phyloP scores from a whole-genome alignment of 2,329 filamentous ascomycete genomes.

The Alternaria ethzedia region DNA sequence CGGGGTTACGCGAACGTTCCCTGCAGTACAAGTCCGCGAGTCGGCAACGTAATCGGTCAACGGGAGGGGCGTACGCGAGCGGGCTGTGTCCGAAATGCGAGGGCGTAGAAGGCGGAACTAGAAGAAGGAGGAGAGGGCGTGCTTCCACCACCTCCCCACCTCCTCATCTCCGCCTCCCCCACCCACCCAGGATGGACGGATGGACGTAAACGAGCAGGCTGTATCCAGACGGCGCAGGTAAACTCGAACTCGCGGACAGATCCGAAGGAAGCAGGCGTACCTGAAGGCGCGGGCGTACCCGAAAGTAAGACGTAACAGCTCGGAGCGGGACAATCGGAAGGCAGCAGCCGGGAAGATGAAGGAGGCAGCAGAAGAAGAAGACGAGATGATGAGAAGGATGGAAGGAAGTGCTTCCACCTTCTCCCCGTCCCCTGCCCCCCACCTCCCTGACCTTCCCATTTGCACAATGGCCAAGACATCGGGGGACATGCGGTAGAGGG shows the following conservation, averaged over 20 bases:
- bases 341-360: neutral
- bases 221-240: constrained; percentile 9
- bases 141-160: too few species aligned
- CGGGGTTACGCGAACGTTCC: constrained; percentile 24
- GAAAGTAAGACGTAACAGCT: constrained; percentile 3
- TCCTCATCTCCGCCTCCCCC: too few species aligned
- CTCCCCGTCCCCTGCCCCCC: neutral
- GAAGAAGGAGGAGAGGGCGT: too few species aligned
- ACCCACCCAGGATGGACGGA: neutral
- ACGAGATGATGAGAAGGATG: neutral
- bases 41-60: neutral
- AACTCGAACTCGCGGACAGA: constrained; percentile 4
- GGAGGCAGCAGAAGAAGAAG: neutral
- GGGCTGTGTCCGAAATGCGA: too few species aligned
- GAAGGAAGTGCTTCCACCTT: neutral
- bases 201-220: constrained; percentile 5
- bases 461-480: constrained; percentile 18
- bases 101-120: too few species aligned
- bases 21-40: constrained; percentile 23
- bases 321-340: neutral
- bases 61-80: too few species aligned
- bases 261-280: constrained; percentile 14
- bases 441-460: neutral
- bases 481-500: constrained; percentile 20
- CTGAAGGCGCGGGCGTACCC: constrained; percentile 15